Evolutionary conservation across 768 basidiomycete species (phyloP).

Genomic region (Coprinopsis marcescibilis): DNA sequence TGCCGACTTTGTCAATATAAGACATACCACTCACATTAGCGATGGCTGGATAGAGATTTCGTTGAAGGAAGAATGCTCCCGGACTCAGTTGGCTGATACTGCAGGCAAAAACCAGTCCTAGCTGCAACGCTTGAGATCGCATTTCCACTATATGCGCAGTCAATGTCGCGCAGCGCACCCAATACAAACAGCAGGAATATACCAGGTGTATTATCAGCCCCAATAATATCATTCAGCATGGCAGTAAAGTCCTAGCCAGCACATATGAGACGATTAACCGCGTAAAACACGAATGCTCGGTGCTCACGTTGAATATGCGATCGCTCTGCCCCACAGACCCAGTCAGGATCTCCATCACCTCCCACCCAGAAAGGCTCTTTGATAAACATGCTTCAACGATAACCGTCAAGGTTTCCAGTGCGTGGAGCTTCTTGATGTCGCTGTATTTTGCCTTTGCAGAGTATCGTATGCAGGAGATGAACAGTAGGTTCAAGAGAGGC

Average conservation of each 20-base stretch:
- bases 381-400: constrained; percentile 42
- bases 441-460: constrained; percentile 29
- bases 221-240: constrained; percentile 41
- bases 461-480: constrained; percentile 38
- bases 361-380: constrained; percentile 64
- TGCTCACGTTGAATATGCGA: constrained; percentile 44
- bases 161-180: background rate
- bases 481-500: constrained; percentile 45
- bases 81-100: constrained; percentile 60
- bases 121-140: constrained; percentile 50
- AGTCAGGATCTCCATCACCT: constrained; percentile 65
- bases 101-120: constrained; percentile 53
- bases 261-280: background rate
- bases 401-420: constrained; percentile 47
- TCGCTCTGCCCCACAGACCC: constrained; percentile 57
- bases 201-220: constrained; percentile 43
- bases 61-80: constrained; percentile 64
- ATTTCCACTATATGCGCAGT: constrained; percentile 29
- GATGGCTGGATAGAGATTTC: constrained; percentile 54
- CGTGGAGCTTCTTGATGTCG: constrained; percentile 35
- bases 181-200: background rate
- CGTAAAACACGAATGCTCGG: background rate
- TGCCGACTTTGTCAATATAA: background rate
- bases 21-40: constrained; percentile 32
- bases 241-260: constrained; percentile 41